Conservation (phyloP, 169 alveolate species). For the Plasmodium berghei region DNA sequence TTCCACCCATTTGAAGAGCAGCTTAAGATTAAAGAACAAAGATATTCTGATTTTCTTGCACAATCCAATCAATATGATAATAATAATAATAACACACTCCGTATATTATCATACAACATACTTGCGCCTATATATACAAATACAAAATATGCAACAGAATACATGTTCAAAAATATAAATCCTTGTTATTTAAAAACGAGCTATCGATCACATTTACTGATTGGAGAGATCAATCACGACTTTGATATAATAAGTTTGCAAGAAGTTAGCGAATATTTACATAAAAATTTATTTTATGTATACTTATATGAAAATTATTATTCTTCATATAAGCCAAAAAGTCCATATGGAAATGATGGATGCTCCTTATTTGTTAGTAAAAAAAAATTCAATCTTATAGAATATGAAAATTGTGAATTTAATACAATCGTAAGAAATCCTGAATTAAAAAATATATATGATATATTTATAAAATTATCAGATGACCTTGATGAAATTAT, state of each 20-base stretch:
- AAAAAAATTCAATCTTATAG: slow-evolving; percentile 46
- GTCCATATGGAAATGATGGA: slow-evolving; percentile 57
- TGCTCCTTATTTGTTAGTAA: slow-evolving; percentile 75
- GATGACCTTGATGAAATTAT: slow-evolving; percentile 46
- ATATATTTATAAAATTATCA: slow-evolving; percentile 24
- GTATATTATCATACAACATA: slow-evolving; percentile 59
- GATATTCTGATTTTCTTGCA: slow-evolving; percentile 32
- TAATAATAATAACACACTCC: slow-evolving; percentile 11
- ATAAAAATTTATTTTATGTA: slow-evolving; percentile 28
- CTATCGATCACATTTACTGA: slow-evolving; percentile 65
- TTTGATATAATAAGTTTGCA: slow-evolving; percentile 64
- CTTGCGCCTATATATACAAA: slow-evolving; percentile 74
- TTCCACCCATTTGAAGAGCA: slow-evolving; percentile 32
- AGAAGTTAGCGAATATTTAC: slow-evolving; percentile 74
- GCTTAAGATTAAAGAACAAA: slow-evolving; percentile 36
- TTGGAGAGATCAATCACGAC: slow-evolving; percentile 43
- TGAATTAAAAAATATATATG: slow-evolving; percentile 52
- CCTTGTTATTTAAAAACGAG: slow-evolving; percentile 61
- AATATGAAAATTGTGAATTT: slow-evolving; percentile 62
- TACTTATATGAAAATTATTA: slow-evolving; percentile 48
- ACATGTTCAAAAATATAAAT: slow-evolving; percentile 68
- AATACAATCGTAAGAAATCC: slow-evolving; percentile 33
- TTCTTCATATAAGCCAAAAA: slow-evolving; percentile 50
- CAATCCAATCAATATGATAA: neutral
- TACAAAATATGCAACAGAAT: slow-evolving; percentile 53